Evolutionary conservation across 2,329 filamentous ascomycete species (phyloP), one percentile per base, ranked within the genome.

Genomic region (Apiospora arundinis): DNA sequence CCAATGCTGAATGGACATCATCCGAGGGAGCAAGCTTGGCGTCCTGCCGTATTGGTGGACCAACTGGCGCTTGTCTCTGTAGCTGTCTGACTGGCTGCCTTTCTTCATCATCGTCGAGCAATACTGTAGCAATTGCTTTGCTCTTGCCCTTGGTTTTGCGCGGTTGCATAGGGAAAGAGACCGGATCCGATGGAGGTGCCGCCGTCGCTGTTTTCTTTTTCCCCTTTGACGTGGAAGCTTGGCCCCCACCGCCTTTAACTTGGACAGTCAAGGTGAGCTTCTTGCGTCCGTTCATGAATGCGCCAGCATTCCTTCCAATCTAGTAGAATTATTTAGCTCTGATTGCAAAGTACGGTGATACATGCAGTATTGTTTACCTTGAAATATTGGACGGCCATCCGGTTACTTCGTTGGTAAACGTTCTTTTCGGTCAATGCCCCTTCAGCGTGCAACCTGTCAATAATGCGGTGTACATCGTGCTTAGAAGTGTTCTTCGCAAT

Each of bases 381-480:
- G 67, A 95, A 85, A 78, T 98, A 97, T 74, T 93, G 90, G 69
- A 90, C 89, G 1, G 93, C 89, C 79, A 97, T 95, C 5, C 89
- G 89, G 66, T 84, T 84, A 60, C 83, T 84, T 73, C 80, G 83
- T 78, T 92, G 93, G 71, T 90, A 84, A 68, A 89, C 84, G 77
- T 94, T 93, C 45, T 91, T 84, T 81, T 98, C 94, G 18, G 80
- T 81, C 37, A 99, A 83, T 7, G 91, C 93, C 63, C 92, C 91
- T 77, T 97, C 93, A 6, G 88, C 88, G 9, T 93, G 83, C 12
- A 99, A 85, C 67, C 89, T 87, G 77, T 94, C 90, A 76, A 98
- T 94, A n/a, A 98, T 86, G 52, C 95, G 91, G 78, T 97, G 93
- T 16, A 95, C 87, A 77, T 97, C 93, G 45, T 91, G 90, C 76